Percentiles rank a stretch among this genome's conserved stretches.
phyloP scores from a whole-genome alignment of 495 filamentous ascomycete genomes.

The Hypomontagnella submonticulosa region DNA sequence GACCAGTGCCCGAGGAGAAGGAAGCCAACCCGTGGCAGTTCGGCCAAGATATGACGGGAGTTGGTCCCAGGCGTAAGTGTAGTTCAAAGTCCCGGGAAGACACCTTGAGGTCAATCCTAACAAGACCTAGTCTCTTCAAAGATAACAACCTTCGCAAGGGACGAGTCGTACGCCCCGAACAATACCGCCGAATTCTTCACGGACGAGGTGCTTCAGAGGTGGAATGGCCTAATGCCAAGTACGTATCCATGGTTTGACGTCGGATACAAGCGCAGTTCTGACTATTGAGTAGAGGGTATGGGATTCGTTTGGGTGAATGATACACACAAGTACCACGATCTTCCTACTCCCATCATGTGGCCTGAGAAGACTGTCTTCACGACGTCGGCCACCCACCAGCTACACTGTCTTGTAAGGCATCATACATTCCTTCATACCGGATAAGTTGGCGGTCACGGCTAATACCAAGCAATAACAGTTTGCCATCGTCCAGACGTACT shows the following conservation, averaged over 20 bases:
- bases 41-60: conserved; percentile 56
- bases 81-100: background rate
- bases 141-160: conserved; percentile 55
- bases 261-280: conserved; percentile 2
- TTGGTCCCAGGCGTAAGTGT: conserved; percentile 47
- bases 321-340: conserved; percentile 57
- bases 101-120: background rate
- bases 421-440: no score
- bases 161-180: conserved; percentile 58
- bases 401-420: conserved; percentile 54
- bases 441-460: background rate
- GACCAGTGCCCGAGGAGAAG: conserved; percentile 28
- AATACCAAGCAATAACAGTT: conserved; percentile 41
- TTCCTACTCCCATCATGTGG: conserved; percentile 59
- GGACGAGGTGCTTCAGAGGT: conserved; percentile 52
- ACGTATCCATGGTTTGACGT: conserved; percentile 14
- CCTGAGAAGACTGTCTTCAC: conserved; percentile 61
- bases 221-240: conserved; percentile 60
- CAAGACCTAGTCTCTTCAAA: conserved; percentile 51
- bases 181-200: conserved; percentile 60
- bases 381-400: conserved; percentile 58
- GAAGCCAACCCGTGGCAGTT: conserved; percentile 51
- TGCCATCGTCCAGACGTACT: conserved; percentile 59
- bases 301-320: conserved; percentile 61
- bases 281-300: conserved; percentile 52